phyloP scores from a whole-genome alignment of 2,329 filamentous ascomycete genomes.

The Hypoxylon sp. region DNA sequence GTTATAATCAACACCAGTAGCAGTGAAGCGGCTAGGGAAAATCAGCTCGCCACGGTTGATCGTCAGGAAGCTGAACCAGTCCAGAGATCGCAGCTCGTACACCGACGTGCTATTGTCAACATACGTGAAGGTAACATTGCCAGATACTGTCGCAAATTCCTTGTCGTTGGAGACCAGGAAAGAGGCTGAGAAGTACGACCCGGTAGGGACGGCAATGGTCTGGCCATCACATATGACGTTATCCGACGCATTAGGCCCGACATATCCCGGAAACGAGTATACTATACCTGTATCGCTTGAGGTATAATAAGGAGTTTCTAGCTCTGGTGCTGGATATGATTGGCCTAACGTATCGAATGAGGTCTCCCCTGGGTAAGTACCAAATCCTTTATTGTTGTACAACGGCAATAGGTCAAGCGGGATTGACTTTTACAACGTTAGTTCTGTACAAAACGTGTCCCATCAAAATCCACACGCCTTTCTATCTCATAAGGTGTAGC shows the following conservation, averaged over 20 bases:
- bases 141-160: constrained; percentile 54
- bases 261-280: constrained; percentile 60
- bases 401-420: constrained; percentile 52
- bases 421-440: constrained; percentile 44
- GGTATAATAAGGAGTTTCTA: constrained; percentile 53
- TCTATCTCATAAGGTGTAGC: background rate
- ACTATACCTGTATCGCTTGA: constrained; percentile 57
- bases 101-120: constrained; percentile 56
- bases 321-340: constrained; percentile 56
- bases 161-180: constrained; percentile 59
- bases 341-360: constrained; percentile 59
- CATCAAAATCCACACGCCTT: background rate
- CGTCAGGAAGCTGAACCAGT: constrained; percentile 60
- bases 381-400: constrained; percentile 64
- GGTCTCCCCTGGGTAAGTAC: constrained; percentile 58
- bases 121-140: constrained; percentile 59
- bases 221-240: constrained; percentile 60
- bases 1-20: constrained; percentile 48
- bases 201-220: constrained; percentile 51
- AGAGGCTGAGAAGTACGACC: constrained; percentile 57
- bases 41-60: constrained; percentile 61
- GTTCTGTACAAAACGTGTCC: background rate
- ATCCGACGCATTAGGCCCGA: constrained; percentile 52
- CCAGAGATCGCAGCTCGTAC: constrained; percentile 58
- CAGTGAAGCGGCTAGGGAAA: constrained; percentile 57